These are phyloP conservation scores for Alternaria brassicicola DNA, from an alignment of 2,329 filamentous ascomycete genomes.

Conservation along the genomic window DNA sequence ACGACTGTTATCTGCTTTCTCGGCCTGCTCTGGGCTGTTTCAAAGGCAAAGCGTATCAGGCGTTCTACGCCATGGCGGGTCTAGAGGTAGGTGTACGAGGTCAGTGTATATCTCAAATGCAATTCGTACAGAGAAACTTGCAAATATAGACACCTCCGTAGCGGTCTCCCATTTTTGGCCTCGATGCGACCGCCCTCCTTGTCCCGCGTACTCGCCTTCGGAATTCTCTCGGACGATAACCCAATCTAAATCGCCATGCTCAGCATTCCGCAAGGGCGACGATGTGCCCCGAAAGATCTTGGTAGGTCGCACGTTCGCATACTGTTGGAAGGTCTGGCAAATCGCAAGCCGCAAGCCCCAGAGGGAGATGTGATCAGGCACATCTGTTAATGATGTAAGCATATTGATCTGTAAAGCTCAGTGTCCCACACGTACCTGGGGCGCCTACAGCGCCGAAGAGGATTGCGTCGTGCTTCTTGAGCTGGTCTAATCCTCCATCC, in stretches of 20 bases:
- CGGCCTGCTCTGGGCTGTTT: conserved; percentile 62
- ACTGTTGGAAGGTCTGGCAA: conserved; percentile 62
- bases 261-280: conserved; percentile 61
- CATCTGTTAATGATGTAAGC: conserved; percentile 44
- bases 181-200: conserved; percentile 66
- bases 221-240: conserved; percentile 71
- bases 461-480: conserved; percentile 68
- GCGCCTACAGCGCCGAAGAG: conserved; percentile 72
- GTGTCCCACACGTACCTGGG: conserved; percentile 50
- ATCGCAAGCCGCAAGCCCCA: conserved; percentile 64
- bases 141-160: conserved; percentile 69
- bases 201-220: conserved; percentile 70
- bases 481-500: conserved; percentile 62
- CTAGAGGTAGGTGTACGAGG: too few relatives aligned
- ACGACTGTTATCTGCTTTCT: conserved; percentile 67
- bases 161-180: conserved; percentile 65
- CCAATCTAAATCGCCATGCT: conserved; percentile 68
- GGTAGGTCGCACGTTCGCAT: conserved; percentile 65
- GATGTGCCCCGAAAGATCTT: conserved; percentile 65
- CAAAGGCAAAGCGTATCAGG: conserved; percentile 68
- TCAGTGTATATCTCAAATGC: too few relatives aligned
- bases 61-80: conserved; percentile 64
- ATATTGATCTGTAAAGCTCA: neutral
- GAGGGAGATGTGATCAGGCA: conserved; percentile 63
- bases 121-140: too few relatives aligned